phyloP scores from a whole-genome alignment of 2,329 filamentous ascomycete species.

The Phyllosticta citrichinensis region DNA sequence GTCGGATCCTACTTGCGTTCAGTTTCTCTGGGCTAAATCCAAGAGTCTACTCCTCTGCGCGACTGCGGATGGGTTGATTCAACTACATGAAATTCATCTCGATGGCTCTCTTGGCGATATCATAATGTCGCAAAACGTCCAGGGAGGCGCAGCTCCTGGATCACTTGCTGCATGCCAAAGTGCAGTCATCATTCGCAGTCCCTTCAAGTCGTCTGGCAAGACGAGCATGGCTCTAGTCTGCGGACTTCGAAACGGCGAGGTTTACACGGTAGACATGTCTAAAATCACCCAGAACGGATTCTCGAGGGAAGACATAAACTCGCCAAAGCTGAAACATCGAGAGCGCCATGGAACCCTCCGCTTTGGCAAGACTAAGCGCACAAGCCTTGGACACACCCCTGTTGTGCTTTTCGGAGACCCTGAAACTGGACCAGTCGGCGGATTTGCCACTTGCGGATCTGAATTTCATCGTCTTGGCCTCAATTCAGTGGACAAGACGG shows the following conservation, averaged over 20 bases:
- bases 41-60: conserved; percentile 4
- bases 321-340: background rate
- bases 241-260: conserved; percentile 25
- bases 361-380: background rate
- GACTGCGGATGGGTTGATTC: conserved; percentile 7
- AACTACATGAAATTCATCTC: background rate
- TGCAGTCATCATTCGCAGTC: conserved; percentile 3
- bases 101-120: conserved; percentile 1
- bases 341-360: background rate
- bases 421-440: conserved; percentile 17
- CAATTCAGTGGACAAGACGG: conserved; percentile 4
- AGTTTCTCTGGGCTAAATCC: background rate
- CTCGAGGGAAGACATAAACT: background rate
- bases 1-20: conserved; percentile 6
- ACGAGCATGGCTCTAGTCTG: conserved; percentile 19
- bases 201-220: background rate
- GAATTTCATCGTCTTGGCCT: conserved; percentile 27
- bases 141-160: conserved; percentile 2
- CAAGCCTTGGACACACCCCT: conserved; percentile 6
- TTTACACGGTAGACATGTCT: conserved; percentile 13
- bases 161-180: conserved; percentile 8
- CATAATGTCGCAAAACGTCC: conserved; percentile 1
- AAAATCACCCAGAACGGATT: background rate
- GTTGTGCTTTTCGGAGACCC: conserved; percentile 8
- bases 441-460: conserved; percentile 29